phyloP scores from a whole-genome alignment of 2,329 filamentous ascomycete genomes.

The Esteya vermicola region DNA sequence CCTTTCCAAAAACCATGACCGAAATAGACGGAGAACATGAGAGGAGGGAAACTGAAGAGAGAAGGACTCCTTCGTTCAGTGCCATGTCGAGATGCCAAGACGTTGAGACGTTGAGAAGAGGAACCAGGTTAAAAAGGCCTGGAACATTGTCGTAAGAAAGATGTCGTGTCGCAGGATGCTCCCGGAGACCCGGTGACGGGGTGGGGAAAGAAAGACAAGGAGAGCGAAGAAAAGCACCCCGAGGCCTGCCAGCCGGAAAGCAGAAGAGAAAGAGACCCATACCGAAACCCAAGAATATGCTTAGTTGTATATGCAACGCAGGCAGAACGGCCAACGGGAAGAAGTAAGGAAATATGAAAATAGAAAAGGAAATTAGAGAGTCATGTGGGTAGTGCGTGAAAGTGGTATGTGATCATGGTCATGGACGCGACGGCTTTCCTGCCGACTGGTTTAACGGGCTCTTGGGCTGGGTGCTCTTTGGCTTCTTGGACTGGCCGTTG shows the following conservation, averaged over 20 bases:
- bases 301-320: constrained; percentile 3
- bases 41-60: neutral
- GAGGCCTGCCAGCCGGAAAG: neutral
- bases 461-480: neutral
- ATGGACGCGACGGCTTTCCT: constrained; percentile 5
- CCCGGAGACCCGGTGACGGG: too few relatives aligned
- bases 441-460: constrained; percentile 1
- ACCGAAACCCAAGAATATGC: constrained; percentile 1
- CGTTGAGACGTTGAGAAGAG: too few relatives aligned
- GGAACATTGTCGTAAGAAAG: too few relatives aligned
- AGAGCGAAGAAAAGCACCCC: neutral
- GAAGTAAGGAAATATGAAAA: constrained; percentile 1
- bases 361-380: neutral
- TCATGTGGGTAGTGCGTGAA: too few relatives aligned
- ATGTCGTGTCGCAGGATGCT: too few relatives aligned
- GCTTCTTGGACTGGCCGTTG: constrained; percentile 11
- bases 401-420: neutral
- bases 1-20: neutral
- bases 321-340: neutral
- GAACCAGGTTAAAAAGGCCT: too few relatives aligned
- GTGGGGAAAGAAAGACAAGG: too few relatives aligned
- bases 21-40: neutral
- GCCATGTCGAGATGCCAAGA: too few relatives aligned
- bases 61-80: too few relatives aligned
- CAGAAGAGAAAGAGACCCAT: neutral